Evolutionary conservation across 2,329 filamentous ascomycete species (phyloP).

Genomic region (Microascus cirrosus): DNA sequence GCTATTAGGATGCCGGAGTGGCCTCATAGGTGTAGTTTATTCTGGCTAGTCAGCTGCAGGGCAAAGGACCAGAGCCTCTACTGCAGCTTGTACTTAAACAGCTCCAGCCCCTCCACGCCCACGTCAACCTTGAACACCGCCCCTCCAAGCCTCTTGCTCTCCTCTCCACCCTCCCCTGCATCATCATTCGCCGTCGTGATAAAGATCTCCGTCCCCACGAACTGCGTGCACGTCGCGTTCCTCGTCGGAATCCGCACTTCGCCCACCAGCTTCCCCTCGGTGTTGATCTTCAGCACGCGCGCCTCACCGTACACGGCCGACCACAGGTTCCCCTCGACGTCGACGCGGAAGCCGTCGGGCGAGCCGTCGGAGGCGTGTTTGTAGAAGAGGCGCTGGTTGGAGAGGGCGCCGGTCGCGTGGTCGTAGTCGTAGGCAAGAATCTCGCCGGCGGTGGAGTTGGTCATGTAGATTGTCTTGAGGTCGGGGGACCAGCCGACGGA

Average conservation of each 20-base stretch:
- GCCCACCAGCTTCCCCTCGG: constrained; percentile 59
- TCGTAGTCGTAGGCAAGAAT: constrained; percentile 71
- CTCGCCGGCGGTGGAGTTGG: constrained; percentile 60
- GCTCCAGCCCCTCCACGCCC: constrained; percentile 52
- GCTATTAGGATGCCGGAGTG: too few species aligned
- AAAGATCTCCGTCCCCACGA: constrained; percentile 63
- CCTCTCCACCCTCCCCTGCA: constrained; percentile 49
- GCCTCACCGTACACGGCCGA: constrained; percentile 72
- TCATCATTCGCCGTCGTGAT: constrained; percentile 68
- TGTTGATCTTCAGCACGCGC: constrained; percentile 63
- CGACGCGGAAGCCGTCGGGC: constrained; percentile 78
- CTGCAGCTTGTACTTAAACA: constrained; percentile 51
- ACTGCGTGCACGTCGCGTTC: constrained; percentile 71
- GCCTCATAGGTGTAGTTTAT: not conserved
- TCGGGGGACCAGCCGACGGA: constrained; percentile 71
- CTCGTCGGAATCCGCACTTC: constrained; percentile 66
- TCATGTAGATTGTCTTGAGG: constrained; percentile 68
- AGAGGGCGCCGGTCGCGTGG: constrained; percentile 47
- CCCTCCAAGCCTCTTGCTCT: constrained; percentile 52
- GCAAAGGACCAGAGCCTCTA: not conserved
- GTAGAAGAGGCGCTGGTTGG: constrained; percentile 64
- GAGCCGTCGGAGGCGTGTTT: constrained; percentile 47
- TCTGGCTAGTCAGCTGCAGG: not conserved
- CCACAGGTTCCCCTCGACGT: constrained; percentile 81
- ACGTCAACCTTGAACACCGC: constrained; percentile 69